Evolutionary conservation across 257 asterid genomes (phyloP).

Genomic region (Ophiorrhiza pumila): DNA sequence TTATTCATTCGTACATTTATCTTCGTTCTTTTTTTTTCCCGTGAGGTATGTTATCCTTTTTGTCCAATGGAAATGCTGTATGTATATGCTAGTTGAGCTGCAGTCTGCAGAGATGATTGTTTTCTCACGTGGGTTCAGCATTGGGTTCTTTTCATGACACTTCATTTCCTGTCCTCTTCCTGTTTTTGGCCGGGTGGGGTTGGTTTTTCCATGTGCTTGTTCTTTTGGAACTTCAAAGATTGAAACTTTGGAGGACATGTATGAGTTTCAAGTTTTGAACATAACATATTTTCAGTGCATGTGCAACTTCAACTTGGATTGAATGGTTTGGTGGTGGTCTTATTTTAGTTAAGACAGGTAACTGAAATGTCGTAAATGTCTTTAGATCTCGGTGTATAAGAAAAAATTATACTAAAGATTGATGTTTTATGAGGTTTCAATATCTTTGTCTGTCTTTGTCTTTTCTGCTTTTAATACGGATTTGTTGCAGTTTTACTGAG

Average conservation of each 20-base stretch:
- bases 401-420: not conserved
- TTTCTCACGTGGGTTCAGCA: conserved; percentile 1
- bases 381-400: conserved; percentile 7
- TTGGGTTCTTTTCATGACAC: not conserved
- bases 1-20: not conserved
- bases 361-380: not conserved
- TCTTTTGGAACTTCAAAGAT: conserved; percentile 12
- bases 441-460: conserved; percentile 1
- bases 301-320: not conserved
- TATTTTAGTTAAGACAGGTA: not conserved
- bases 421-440: not conserved
- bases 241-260: not conserved
- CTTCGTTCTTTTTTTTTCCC: not conserved
- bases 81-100: not conserved
- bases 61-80: not conserved
- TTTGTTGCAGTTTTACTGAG: not conserved
- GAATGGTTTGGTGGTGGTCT: not conserved
- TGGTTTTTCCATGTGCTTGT: conserved; percentile 18
- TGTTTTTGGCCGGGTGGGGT: not conserved
- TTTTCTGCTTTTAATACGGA: not conserved
- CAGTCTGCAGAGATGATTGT: not conserved
- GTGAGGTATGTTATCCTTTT: not conserved
- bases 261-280: not conserved
- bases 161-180: conserved; percentile 17
- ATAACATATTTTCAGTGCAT: not conserved